phyloP scores from a whole-genome alignment of 2,329 filamentous ascomycete species.

The Ophiocordyceps camponoti-floridani region DNA sequence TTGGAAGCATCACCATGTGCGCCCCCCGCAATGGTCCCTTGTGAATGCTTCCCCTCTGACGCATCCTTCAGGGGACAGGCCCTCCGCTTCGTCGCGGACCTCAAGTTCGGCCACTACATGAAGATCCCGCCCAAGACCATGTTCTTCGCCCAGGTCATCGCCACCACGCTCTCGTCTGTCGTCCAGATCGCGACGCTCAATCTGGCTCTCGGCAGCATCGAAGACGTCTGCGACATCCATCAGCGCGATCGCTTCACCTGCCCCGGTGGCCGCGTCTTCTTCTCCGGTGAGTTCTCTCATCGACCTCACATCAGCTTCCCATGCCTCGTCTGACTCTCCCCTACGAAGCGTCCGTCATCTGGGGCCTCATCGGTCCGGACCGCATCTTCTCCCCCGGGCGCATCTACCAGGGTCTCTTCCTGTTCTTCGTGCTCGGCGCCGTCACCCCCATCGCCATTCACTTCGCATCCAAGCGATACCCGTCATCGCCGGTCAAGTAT shows the following conservation, averaged over 20 bases:
- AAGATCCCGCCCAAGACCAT: slow-evolving; percentile 48
- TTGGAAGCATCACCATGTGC: slow-evolving; percentile 41
- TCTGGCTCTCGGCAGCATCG: slow-evolving; percentile 40
- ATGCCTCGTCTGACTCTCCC: neutral
- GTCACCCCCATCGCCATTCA: slow-evolving; percentile 33
- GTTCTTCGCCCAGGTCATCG: slow-evolving; percentile 47
- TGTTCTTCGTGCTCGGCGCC: slow-evolving; percentile 41
- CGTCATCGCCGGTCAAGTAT: slow-evolving; percentile 28
- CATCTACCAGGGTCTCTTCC: slow-evolving; percentile 41
- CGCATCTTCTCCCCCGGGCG: slow-evolving; percentile 46
- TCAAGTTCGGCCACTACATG: slow-evolving; percentile 62
- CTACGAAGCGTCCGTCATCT: slow-evolving; percentile 39
- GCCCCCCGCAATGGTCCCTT: too few species aligned
- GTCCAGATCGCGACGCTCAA: slow-evolving; percentile 49
- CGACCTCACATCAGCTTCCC: neutral
- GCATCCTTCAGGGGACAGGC: slow-evolving; percentile 29
- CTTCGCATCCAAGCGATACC: slow-evolving; percentile 28
- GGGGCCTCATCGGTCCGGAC: slow-evolving; percentile 46
- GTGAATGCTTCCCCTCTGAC: neutral
- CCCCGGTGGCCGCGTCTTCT: slow-evolving; percentile 45
- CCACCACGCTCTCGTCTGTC: slow-evolving; percentile 47
- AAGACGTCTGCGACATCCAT: slow-evolving; percentile 40
- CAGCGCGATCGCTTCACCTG: slow-evolving; percentile 44
- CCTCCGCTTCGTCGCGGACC: slow-evolving; percentile 43
- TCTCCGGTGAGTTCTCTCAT: slow-evolving; percentile 36